Conservation (phyloP, 306 rosid genomes). For the Lagenaria siceraria region DNA sequence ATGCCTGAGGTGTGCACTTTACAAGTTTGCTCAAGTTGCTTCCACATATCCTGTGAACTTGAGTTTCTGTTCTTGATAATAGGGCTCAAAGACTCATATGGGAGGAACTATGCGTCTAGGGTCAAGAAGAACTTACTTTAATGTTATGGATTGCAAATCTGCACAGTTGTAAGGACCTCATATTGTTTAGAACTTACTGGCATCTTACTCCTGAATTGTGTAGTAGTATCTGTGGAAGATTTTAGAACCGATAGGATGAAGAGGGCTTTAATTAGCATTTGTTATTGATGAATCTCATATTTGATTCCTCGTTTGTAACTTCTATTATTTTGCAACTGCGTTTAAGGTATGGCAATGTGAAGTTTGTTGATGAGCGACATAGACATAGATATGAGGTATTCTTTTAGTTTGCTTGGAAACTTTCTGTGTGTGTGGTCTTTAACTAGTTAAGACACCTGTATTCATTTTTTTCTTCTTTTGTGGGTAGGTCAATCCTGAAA, state of each 20-base stretch:
- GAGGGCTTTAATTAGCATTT: not conserved
- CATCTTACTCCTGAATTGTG: not conserved
- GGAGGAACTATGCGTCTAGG: slow-evolving; percentile 9
- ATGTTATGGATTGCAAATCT: slow-evolving; percentile 2
- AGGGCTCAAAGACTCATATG: slow-evolving; percentile 8
- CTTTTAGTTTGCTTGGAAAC: not conserved
- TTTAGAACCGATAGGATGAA: not conserved
- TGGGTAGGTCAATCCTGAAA: slow-evolving; percentile 33
- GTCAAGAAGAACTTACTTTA: slow-evolving; percentile 1
- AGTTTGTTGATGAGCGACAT: slow-evolving; percentile 34
- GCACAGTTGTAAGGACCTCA: slow-evolving; percentile 5
- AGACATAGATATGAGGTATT: slow-evolving; percentile 44
- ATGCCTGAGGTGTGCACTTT: slow-evolving; percentile 77
- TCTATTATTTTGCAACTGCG: not conserved
- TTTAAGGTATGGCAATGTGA: slow-evolving; percentile 29
- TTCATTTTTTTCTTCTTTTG: not conserved
- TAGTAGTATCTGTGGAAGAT: not conserved
- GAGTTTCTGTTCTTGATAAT: not conserved
- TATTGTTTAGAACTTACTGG: not conserved
- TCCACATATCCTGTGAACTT: slow-evolving; percentile 3
- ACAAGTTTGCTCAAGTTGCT: not conserved
- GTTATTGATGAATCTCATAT: slow-evolving; percentile 2
- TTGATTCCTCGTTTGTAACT: not conserved
- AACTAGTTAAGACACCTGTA: not conserved
- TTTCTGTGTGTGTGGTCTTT: not conserved